Percentiles rank a stretch among this genome's conserved stretches.
These are phyloP conservation scores for Xerocomellus dryophilus DNA, from an alignment of 768 basidiomycete species.

Conservation along the genomic window DNA sequence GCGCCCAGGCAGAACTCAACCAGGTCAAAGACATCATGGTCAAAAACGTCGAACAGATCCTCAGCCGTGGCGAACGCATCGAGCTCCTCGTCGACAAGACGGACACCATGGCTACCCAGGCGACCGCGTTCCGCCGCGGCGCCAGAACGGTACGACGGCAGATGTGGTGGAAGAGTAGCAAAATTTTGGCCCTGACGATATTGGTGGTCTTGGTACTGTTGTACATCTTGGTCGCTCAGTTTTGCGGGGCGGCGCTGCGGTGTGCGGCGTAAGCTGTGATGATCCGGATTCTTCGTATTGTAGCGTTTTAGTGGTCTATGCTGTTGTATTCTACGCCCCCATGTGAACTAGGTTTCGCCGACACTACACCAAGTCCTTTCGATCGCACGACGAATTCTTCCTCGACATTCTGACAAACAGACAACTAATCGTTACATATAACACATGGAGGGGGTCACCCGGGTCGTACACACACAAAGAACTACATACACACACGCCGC, in stretches of 20 bases:
- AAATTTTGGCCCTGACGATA: slow-evolving; percentile 61
- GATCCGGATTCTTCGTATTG: not conserved
- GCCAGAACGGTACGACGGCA: slow-evolving; percentile 78
- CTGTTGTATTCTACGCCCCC: slow-evolving; percentile 8
- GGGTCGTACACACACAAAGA: slow-evolving; percentile 11
- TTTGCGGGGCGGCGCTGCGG: slow-evolving; percentile 81
- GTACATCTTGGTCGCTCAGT: slow-evolving; percentile 83
- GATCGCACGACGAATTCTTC: no score
- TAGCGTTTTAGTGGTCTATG: slow-evolving; percentile 8
- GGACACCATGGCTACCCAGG: slow-evolving; percentile 90
- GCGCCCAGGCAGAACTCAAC: slow-evolving; percentile 84
- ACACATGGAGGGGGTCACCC: slow-evolving; percentile 8
- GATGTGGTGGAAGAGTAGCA: slow-evolving; percentile 89
- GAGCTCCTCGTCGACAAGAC: slow-evolving; percentile 97
- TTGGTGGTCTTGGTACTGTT: slow-evolving; percentile 72
- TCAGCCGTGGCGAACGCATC: slow-evolving; percentile 91
- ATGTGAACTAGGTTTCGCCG: not conserved
- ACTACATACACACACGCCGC: slow-evolving; percentile 11
- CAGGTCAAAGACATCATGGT: slow-evolving; percentile 98
- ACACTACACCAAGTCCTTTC: no score
- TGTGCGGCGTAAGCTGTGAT: slow-evolving; percentile 38
- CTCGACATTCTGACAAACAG: not conserved
- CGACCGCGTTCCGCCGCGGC: slow-evolving; percentile 88
- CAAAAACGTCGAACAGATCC: slow-evolving; percentile 95
- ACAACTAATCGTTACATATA: slow-evolving; percentile 12